These are phyloP conservation scores for Coniochaeta hoffmannii DNA, from an alignment of 2,329 filamentous ascomycete species.

Conservation along the genomic window DNA sequence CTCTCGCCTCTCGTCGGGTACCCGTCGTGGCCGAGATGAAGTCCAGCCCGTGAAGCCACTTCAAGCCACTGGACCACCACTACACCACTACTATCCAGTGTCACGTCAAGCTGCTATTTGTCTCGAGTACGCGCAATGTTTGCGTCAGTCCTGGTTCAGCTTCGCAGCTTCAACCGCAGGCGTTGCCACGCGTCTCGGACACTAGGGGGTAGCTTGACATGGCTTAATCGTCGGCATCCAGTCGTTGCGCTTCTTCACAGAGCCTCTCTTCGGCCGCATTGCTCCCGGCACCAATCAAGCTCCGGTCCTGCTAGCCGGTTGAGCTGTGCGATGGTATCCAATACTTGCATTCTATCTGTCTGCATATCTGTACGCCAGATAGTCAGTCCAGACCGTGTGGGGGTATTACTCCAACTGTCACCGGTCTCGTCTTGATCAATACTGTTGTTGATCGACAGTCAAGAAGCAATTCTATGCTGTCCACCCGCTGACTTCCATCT, in stretches of 20 bases:
- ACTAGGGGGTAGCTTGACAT: background rate
- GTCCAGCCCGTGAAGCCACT: background rate
- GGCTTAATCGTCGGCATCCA: background rate
- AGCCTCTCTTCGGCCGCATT: background rate
- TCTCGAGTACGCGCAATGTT: background rate
- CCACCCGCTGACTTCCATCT: background rate
- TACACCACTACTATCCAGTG: too few species aligned
- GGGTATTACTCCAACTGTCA: too few species aligned
- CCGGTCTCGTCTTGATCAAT: background rate
- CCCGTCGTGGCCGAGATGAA: background rate
- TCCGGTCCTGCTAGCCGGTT: background rate
- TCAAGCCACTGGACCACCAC: background rate
- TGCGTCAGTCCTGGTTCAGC: background rate
- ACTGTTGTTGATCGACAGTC: background rate
- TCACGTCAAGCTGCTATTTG: background rate
- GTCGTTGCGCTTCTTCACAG: background rate
- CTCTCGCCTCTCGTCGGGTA: background rate
- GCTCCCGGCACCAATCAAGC: background rate
- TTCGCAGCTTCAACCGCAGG: background rate
- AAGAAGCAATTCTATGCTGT: background rate
- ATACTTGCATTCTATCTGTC: background rate
- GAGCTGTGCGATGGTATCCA: too few species aligned
- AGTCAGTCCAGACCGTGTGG: too few species aligned
- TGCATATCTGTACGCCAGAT: too few species aligned
- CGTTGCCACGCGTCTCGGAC: background rate